Percentiles rank a stretch among this genome's conserved stretches.
Evolutionary conservation across 805 yeast species (phyloP).

Genomic region (Torulaspora indica): DNA sequence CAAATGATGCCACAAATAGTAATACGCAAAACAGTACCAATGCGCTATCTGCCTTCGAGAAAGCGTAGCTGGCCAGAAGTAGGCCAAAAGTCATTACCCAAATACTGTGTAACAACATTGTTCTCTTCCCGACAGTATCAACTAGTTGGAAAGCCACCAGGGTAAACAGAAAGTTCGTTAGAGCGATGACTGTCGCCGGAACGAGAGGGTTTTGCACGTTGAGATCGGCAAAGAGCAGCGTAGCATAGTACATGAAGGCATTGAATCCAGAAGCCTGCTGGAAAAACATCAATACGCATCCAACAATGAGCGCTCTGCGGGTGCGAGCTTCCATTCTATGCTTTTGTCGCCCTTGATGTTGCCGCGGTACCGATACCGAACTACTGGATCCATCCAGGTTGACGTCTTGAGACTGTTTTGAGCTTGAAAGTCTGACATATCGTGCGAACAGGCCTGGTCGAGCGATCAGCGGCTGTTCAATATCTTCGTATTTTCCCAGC

Average conservation of each 20-base stretch:
- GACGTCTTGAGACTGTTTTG: neutral
- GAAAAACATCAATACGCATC: conserved; percentile 49
- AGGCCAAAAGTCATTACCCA: conserved; percentile 40
- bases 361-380: neutral
- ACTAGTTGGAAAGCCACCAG: conserved; percentile 47
- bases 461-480: conserved; percentile 17
- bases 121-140: conserved; percentile 47
- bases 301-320: conserved; percentile 41
- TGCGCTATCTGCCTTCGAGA: conserved; percentile 17
- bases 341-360: neutral
- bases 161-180: conserved; percentile 52
- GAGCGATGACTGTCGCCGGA: conserved; percentile 52
- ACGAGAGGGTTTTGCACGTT: conserved; percentile 51
- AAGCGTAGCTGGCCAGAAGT: conserved; percentile 33
- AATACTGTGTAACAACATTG: conserved; percentile 41
- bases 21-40: conserved; percentile 35
- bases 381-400: neutral
- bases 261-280: conserved; percentile 62
- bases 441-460: neutral
- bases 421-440: neutral
- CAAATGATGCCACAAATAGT: conserved; percentile 40
- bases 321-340: conserved; percentile 34
- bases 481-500: conserved; percentile 33
- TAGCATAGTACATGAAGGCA: conserved; percentile 59
- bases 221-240: conserved; percentile 50